Conservation (phyloP, 2,329 filamentous ascomycete genomes). For the Exophiala sideris region DNA sequence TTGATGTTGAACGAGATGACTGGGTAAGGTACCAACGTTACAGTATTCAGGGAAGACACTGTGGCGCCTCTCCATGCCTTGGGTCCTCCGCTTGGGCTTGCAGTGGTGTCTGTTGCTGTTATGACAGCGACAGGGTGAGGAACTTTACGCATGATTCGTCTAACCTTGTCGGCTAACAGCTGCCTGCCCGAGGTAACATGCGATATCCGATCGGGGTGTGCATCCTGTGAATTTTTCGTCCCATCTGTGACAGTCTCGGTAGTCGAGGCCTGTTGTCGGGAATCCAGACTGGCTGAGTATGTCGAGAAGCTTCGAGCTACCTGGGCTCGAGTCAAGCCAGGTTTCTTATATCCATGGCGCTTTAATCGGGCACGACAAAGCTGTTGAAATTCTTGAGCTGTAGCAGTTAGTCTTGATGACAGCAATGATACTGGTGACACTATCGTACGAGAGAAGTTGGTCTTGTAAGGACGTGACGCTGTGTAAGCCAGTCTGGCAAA, state of each 20-base stretch:
- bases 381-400: too few relatives aligned
- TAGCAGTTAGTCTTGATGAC: too few relatives aligned
- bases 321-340: too few relatives aligned
- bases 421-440: background rate
- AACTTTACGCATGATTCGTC: conserved; percentile 52
- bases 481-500: background rate
- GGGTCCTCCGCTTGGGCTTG: conserved; percentile 28
- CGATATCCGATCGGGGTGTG: too few relatives aligned
- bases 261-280: too few relatives aligned
- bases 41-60: conserved; percentile 60
- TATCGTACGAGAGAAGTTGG: background rate
- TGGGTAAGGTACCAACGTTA: conserved; percentile 53
- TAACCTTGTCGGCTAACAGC: conserved; percentile 36
- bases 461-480: background rate
- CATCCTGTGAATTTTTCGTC: too few relatives aligned
- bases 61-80: conserved; percentile 51
- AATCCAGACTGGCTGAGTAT: too few relatives aligned
- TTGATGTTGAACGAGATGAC: conserved; percentile 62
- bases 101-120: conserved; percentile 38
- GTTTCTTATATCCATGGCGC: too few relatives aligned
- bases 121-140: conserved; percentile 58
- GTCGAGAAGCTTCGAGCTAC: too few relatives aligned
- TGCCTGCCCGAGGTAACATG: background rate
- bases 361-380: too few relatives aligned
- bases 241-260: too few relatives aligned